Base-by-base conservation (phyloP, 208 protist genomes). In the Leishmania braziliensis region DNA sequence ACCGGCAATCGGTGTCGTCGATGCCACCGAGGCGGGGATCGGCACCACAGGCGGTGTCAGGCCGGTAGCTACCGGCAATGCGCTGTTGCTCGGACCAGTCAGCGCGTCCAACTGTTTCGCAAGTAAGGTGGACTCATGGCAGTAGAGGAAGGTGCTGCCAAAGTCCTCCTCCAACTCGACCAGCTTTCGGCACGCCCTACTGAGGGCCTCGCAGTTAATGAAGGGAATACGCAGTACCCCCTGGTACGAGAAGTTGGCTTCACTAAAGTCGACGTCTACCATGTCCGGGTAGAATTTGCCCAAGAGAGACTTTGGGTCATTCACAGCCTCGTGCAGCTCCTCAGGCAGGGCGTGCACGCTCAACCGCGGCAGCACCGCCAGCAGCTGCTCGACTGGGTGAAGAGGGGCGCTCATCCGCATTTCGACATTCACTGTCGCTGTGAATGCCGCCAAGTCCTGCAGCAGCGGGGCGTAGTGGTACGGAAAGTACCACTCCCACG, bases 401-500 rank as follows among this genome's bases (percentile, higher is more conserved):
- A 99, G 93, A 23, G 99, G 99, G 36, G 82, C 81, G 73, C 92
- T 92, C 36, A 90, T 81, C 43, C 84, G 63, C 93, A 98, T 96
- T 60, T 88, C 80, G 2, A 94, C 88, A 60, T 97, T 81, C 23
- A 98, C 93, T 6, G 53, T 56, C 18, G 84, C 84, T 36, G 39
- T 88, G 87, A 92, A 95, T 14, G 75, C 60, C 23, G 93, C 93
- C 43, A 98, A 83, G 84, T 98, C 95, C 83, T 97, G 85, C 79
- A 99, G 90, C 50, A 99, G 96, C 20, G 99, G 99, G 18, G 99
- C 91, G 90, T 99, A 99, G 92, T 99, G 97, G 92, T 97, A 99
- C 10, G 99, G 99, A 86, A 99, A 99, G 88, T 96, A 99, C 99
- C 98, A 99, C 79, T 88, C 81, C 99, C 99, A 99, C 58, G 96